Base-by-base conservation (phyloP, 306 rosid species). In the Astragalus membranaceus region DNA sequence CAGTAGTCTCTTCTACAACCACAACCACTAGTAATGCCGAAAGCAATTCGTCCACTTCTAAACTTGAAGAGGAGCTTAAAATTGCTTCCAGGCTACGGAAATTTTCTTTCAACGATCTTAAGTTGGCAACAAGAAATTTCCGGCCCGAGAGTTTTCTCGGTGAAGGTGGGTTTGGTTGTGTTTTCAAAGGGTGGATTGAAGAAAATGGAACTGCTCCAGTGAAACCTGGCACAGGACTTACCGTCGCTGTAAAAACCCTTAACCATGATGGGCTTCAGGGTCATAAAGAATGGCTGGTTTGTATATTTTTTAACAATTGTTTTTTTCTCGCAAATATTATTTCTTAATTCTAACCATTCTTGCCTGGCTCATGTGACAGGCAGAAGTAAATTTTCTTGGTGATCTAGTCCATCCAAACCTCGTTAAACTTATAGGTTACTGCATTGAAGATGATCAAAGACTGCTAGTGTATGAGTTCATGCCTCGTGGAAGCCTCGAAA, bases 241-340 rank as follows among this genome's bases (percentile, higher is more conserved):
- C 98, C 26, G 98, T 93, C 67, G 98, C 98, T 10, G 98, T 93
- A 20, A 93, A 93, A 70, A 93, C 97, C 68, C 94, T 93, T 51
- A 93, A 93, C 89, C 98, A 88, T 53, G 97, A 93, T 64, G 98
- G 98, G 59, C 97, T 93, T 67, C 98, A 93, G 89, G 98, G 98
- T 64, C 98, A 93, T 76, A 93, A 93, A 87, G 98, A 93, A 76
- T 93, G 98, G 98, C 96, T 93, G 97, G 98, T 93, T 75, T 51
- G 96, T 67, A 39, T 61, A 20, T 44, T 53, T 39, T 32, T 64
- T 13, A 3, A 47, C 42, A 10, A n/a, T 14, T 37, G 30, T 68
- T 10, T 4, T 33, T 54, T n/a, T 10, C 2, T 53, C 30, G 42
- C 43, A 44, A 36, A 10, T 62, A 9, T 54, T 55, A 57, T 47